A percentile compares a stretch with the other conserved stretches of the same genome.
These are phyloP conservation scores for Triglochin maritima DNA, from an alignment of 106 monocot species.

Conservation along the genomic window DNA sequence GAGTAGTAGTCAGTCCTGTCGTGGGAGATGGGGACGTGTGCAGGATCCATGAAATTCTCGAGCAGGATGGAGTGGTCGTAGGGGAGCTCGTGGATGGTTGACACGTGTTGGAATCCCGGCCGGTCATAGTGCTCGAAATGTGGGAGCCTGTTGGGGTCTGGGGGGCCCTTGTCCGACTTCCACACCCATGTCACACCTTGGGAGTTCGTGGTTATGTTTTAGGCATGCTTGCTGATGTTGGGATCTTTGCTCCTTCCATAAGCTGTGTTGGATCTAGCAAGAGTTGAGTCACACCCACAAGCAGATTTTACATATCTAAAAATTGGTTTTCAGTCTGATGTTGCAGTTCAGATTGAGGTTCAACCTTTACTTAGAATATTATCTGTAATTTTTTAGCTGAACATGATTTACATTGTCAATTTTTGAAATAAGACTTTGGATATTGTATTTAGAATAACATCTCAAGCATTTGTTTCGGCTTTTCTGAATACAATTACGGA, in stretches of 20 bases:
- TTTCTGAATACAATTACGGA: no score
- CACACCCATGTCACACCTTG: conserved; percentile 96
- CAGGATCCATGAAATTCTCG: conserved; percentile 98
- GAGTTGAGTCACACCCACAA: no score
- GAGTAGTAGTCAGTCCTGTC: conserved; percentile 94
- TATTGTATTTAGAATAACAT: no score
- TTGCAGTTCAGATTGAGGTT: no score
- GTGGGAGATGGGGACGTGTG: conserved; percentile 96
- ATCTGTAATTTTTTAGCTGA: no score
- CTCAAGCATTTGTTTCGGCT: no score
- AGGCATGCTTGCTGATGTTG: conserved; percentile 59
- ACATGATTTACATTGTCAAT: no score
- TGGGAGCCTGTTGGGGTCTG: conserved; percentile 49
- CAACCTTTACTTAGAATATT: no score
- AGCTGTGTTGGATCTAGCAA: conserved; percentile 23
- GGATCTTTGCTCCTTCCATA: conserved; percentile 72
- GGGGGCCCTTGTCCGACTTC: conserved; percentile 63
- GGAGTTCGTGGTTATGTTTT: conserved; percentile 50
- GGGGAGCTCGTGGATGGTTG: conserved; percentile 92
- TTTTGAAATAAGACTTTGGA: no score
- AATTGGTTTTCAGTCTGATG: no score
- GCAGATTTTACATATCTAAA: no score
- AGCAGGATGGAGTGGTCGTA: conserved; percentile 95
- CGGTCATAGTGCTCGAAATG: conserved; percentile 66
- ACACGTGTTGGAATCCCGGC: conserved; percentile 61